Evolutionary conservation across 1,284 basidiomycete genomes (phyloP).

Genomic region (Sanghuangporus baumii): DNA sequence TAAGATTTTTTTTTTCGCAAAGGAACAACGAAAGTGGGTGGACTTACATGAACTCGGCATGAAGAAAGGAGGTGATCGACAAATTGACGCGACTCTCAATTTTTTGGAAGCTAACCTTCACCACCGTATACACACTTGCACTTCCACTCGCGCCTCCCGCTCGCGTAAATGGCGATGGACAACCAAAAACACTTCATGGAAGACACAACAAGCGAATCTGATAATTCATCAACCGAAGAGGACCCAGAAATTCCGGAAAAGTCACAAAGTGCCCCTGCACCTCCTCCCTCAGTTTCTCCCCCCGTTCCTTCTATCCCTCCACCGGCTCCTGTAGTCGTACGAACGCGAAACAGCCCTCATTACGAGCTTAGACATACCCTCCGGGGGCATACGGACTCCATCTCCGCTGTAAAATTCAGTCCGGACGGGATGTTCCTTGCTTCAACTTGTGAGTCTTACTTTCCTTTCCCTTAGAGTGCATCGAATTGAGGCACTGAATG

Average conservation of each 20-base stretch:
- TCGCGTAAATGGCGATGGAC: neutral
- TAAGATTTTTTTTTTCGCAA: too few species aligned
- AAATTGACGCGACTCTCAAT: neutral
- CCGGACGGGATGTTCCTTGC: conserved; percentile 77
- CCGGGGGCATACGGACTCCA: conserved; percentile 67
- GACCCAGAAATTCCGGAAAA: conserved; percentile 69
- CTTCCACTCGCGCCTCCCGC: neutral
- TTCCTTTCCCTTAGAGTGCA: neutral
- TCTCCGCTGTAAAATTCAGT: conserved; percentile 81
- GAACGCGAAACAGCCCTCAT: conserved; percentile 52
- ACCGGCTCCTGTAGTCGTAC: conserved; percentile 10
- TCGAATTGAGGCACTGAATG: neutral
- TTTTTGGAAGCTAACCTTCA: neutral
- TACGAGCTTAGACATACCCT: conserved; percentile 64
- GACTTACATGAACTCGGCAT: neutral
- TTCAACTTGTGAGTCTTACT: conserved; percentile 56
- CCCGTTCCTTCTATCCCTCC: conserved; percentile 23
- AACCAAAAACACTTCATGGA: conserved; percentile 29
- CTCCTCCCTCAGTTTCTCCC: conserved; percentile 28
- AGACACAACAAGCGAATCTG: conserved; percentile 71
- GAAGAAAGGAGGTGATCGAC: neutral
- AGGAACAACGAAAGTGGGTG: neutral
- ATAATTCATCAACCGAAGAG: conserved; percentile 75
- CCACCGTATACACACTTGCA: neutral
- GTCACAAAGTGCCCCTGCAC: conserved; percentile 28